These are phyloP conservation scores for Scutellaria baicalensis DNA, from an alignment of 257 asterid species.

Conservation along the genomic window DNA sequence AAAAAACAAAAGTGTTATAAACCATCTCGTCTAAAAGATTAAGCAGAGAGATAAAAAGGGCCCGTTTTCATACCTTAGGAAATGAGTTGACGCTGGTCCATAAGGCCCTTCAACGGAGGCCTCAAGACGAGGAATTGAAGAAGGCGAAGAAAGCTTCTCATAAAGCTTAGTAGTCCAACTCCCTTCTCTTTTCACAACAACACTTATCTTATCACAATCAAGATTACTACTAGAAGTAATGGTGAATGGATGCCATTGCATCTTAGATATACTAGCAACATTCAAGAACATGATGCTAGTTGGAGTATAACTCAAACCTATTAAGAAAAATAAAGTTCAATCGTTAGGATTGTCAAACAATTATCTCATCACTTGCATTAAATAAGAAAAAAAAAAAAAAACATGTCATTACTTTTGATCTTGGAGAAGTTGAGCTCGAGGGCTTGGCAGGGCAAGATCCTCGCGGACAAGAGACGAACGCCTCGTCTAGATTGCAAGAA, in stretches of 20 bases:
- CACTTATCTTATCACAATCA: conserved; percentile 66
- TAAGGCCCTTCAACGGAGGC: conserved; percentile 85
- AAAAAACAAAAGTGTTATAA: background rate
- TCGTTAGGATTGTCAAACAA: background rate
- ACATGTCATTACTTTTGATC: conserved; percentile 26
- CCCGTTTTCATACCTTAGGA: conserved; percentile 36
- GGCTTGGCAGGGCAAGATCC: conserved; percentile 50
- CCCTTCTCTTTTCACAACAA: conserved; percentile 66
- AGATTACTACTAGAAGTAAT: conserved; percentile 58
- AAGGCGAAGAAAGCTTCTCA: conserved; percentile 53
- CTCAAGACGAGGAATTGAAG: conserved; percentile 43
- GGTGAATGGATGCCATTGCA: conserved; percentile 96
- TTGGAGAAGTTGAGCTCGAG: conserved; percentile 79
- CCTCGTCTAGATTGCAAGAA: conserved; percentile 62
- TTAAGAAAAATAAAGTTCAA: background rate
- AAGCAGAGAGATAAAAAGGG: background rate
- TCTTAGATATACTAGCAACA: conserved; percentile 64
- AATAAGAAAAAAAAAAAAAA: no score
- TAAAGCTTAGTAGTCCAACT: conserved; percentile 69
- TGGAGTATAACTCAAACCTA: conserved; percentile 56
- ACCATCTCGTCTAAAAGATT: background rate
- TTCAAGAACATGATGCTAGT: conserved; percentile 75
- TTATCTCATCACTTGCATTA: background rate
- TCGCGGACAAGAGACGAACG: conserved; percentile 55
- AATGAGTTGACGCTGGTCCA: conserved; percentile 69